Evolutionary conservation across 805 yeast genomes (phyloP).

Genomic region (Wickerhamiella qilinensis): DNA sequence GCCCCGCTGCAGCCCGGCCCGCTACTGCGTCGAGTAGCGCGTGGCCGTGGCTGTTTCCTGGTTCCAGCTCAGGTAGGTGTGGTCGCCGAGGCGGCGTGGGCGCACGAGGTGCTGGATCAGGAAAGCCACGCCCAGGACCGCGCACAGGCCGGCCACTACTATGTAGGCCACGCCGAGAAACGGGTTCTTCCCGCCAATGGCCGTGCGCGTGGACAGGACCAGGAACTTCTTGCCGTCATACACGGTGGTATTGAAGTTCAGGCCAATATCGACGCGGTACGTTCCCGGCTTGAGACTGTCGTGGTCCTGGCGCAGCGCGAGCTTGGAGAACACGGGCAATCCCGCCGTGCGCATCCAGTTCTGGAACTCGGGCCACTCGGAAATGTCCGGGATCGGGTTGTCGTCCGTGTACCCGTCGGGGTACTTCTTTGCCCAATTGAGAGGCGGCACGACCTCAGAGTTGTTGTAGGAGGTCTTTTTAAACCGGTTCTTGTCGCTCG

Average conservation of each 20-base stretch:
- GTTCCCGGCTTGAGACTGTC: constrained; percentile 43
- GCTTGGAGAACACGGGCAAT: constrained; percentile 71
- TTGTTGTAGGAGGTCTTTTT: constrained; percentile 55
- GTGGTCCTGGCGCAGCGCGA: constrained; percentile 58
- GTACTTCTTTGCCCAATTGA: constrained; percentile 64
- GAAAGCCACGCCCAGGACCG: constrained; percentile 58
- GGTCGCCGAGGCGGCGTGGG: constrained; percentile 78
- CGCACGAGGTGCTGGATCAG: constrained; percentile 65
- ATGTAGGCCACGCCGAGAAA: constrained; percentile 74
- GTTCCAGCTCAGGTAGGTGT: constrained; percentile 42
- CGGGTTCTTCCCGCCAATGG: constrained; percentile 77
- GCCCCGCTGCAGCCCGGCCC: no score
- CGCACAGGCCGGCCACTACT: constrained; percentile 64
- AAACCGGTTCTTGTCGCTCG: constrained; percentile 54
- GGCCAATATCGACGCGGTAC: constrained; percentile 48
- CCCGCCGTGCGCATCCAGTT: constrained; percentile 99
- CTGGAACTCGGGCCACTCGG: constrained; percentile 69
- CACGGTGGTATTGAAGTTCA: constrained; percentile 65
- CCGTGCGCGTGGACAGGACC: constrained; percentile 64
- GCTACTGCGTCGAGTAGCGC: neutral
- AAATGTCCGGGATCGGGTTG: constrained; percentile 54
- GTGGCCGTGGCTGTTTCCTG: constrained; percentile 10
- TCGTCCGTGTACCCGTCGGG: constrained; percentile 82
- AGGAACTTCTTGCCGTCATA: constrained; percentile 85
- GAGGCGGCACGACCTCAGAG: constrained; percentile 77